A percentile compares a stretch with the other conserved stretches of the same genome.
Conservation (phyloP, 129 eudicot genomes). For the Flaveria trinervia region DNA sequence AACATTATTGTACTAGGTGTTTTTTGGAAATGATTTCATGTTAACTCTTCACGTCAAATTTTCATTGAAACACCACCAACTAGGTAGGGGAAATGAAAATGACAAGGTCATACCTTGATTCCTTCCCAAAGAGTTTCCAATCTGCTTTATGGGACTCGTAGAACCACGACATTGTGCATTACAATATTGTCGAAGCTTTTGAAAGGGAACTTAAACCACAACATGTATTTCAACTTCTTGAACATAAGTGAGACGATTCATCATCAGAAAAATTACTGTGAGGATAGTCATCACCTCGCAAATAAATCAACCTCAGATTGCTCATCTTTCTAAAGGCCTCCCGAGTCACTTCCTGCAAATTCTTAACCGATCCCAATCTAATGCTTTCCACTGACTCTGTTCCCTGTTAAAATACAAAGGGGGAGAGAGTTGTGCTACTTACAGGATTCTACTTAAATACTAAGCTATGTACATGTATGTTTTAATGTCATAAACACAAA, state of each 20-base stretch:
- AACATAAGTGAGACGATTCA: constrained; percentile 11
- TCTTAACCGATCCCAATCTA: not conserved
- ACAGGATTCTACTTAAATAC: not conserved
- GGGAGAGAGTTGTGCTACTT: not conserved
- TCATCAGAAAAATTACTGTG: not conserved
- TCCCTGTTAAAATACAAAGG: not conserved
- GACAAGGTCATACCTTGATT: constrained; percentile 23
- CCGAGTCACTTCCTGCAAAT: not conserved
- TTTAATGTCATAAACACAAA: not conserved
- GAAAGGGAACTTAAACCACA: not conserved
- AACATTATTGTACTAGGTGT: no score
- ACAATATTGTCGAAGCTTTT: constrained; percentile 4
- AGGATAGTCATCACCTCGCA: not conserved
- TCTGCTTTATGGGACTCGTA: not conserved
- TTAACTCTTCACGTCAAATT: no score
- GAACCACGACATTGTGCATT: constrained; percentile 22
- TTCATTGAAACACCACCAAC: no score
- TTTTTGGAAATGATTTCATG: no score
- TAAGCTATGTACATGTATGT: not conserved
- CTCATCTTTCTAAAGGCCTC: constrained; percentile 16
- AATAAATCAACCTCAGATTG: not conserved
- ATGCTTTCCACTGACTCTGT: constrained; percentile 26
- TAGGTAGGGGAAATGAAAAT: not conserved
- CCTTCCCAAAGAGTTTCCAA: constrained; percentile 23
- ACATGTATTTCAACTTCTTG: constrained; percentile 9